These are phyloP conservation scores for Phytophthora lateralis DNA, from an alignment of 352 stramenopile genomes.

Conservation along the genomic window DNA sequence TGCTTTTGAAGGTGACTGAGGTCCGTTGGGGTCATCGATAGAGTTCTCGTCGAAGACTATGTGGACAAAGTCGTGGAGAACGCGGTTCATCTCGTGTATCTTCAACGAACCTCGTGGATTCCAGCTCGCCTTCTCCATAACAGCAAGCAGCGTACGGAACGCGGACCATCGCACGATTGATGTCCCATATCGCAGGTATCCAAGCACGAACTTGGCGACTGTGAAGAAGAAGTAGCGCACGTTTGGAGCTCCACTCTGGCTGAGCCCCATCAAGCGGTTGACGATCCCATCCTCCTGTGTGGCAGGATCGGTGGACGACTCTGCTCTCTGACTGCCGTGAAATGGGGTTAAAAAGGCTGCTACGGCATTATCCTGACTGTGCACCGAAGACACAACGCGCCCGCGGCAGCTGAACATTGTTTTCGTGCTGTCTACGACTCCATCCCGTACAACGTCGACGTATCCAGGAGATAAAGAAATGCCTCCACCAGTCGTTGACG, in stretches of 20 bases:
- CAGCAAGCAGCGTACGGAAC: conserved; percentile 54
- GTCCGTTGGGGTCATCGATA: conserved; percentile 24
- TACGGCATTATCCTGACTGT: conserved; percentile 59
- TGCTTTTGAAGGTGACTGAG: conserved; percentile 3
- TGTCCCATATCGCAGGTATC: conserved; percentile 53
- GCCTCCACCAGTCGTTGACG: conserved; percentile 11
- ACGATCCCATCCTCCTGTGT: conserved; percentile 38
- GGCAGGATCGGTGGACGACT: conserved; percentile 1
- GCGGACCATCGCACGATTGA: conserved; percentile 52
- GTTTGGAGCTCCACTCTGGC: conserved; percentile 34
- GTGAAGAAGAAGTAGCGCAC: conserved; percentile 65
- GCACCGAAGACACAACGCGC: conserved; percentile 55
- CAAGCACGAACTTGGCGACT: conserved; percentile 51
- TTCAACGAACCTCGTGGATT: conserved; percentile 44
- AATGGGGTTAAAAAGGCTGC: conserved; percentile 58
- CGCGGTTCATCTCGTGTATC: conserved; percentile 44
- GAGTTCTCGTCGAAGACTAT: conserved; percentile 62
- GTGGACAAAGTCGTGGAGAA: conserved; percentile 60
- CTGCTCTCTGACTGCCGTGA: conserved; percentile 23
- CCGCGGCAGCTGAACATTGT: conserved; percentile 53
- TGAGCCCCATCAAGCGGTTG: conserved; percentile 38
- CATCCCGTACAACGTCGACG: conserved; percentile 35
- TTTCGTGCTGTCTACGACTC: conserved; percentile 36
- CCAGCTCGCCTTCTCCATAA: conserved; percentile 68
- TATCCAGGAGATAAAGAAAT: conserved; percentile 54